A percentile compares a stretch with the other conserved stretches of the same genome.
These are phyloP conservation scores for Sporodiniella umbellata DNA, from an alignment of 371 early-diverging fungal species.

Conservation along the genomic window DNA sequence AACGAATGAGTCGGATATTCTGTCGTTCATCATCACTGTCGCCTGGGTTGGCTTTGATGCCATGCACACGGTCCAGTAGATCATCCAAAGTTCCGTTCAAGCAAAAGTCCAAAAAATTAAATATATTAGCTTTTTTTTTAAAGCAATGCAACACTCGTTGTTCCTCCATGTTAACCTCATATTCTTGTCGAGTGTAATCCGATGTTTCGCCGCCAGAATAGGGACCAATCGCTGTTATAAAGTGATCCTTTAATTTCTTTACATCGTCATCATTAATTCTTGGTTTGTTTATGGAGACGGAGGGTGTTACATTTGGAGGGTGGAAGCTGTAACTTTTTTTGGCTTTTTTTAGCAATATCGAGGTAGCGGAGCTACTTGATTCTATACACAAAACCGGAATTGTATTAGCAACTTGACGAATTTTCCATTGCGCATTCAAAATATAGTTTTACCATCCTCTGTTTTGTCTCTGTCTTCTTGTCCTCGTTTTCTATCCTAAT, in stretches of 20 bases:
- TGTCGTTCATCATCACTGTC: constrained; percentile 8
- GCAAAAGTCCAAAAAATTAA: constrained; percentile 5
- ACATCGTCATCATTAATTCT: constrained; percentile 9
- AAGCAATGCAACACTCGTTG: constrained; percentile 13
- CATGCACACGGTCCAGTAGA: constrained; percentile 6
- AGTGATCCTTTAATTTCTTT: constrained; percentile 12
- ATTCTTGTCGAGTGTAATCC: constrained; percentile 15
- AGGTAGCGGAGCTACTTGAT: constrained; percentile 11
- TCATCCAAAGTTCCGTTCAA: constrained; percentile 2
- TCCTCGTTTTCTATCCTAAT: constrained; percentile 11
- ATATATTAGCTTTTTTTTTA: constrained; percentile 8
- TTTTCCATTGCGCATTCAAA: constrained; percentile 14
- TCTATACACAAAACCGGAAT: constrained; percentile 13
- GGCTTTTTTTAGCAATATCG: constrained; percentile 11
- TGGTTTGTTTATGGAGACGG: constrained; percentile 7
- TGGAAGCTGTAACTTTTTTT: constrained; percentile 11
- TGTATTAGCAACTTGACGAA: constrained; percentile 13
- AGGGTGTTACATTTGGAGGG: constrained; percentile 6
- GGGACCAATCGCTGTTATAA: constrained; percentile 8
- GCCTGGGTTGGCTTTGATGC: constrained; percentile 1
- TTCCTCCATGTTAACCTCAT: constrained; percentile 10
- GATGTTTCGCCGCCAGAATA: constrained; percentile 12
- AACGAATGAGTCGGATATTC: background rate
- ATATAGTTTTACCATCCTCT: constrained; percentile 10
- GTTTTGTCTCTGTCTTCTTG: constrained; percentile 12